A percentile compares a stretch with the other conserved stretches of the same genome.
Evolutionary conservation across 2,329 filamentous ascomycete species (phyloP).

Genomic region (Pleurostoma richardsiae): DNA sequence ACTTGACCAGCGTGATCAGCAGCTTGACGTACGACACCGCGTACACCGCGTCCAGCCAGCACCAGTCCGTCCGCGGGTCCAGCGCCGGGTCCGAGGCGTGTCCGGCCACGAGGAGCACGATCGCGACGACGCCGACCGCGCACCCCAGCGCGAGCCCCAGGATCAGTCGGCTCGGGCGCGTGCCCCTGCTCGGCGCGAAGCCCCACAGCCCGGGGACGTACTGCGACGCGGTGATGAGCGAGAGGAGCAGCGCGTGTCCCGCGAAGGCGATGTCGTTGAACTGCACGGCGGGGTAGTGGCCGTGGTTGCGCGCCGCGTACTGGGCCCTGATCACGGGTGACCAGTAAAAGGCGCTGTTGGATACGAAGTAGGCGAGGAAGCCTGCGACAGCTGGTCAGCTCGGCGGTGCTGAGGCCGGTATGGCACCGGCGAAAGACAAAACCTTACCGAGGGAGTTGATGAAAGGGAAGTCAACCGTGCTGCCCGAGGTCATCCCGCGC

Average conservation of each 20-base stretch:
- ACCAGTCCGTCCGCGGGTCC: constrained; percentile 45
- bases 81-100: constrained; percentile 23
- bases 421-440: not conserved
- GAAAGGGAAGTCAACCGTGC: constrained; percentile 82
- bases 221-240: constrained; percentile 70
- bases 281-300: constrained; percentile 75
- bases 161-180: constrained; percentile 55
- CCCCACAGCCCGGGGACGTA: constrained; percentile 68
- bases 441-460: constrained; percentile 59
- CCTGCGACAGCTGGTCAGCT: constrained; percentile 33
- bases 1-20: constrained; percentile 84
- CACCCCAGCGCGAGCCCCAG: constrained; percentile 67
- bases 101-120: constrained; percentile 37
- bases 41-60: constrained; percentile 59
- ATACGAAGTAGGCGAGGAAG: constrained; percentile 71
- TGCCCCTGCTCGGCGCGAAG: constrained; percentile 55
- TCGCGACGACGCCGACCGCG: constrained; percentile 50
- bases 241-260: constrained; percentile 71
- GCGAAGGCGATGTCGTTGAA: constrained; percentile 91
- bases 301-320: constrained; percentile 75
- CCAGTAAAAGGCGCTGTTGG: constrained; percentile 71
- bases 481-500: constrained; percentile 73
- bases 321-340: constrained; percentile 72
- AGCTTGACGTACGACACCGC: constrained; percentile 86
- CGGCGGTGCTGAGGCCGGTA: not conserved